These are phyloP conservation scores for Hypoxylon sp. DNA, from an alignment of 2,329 filamentous ascomycete genomes.

Conservation along the genomic window DNA sequence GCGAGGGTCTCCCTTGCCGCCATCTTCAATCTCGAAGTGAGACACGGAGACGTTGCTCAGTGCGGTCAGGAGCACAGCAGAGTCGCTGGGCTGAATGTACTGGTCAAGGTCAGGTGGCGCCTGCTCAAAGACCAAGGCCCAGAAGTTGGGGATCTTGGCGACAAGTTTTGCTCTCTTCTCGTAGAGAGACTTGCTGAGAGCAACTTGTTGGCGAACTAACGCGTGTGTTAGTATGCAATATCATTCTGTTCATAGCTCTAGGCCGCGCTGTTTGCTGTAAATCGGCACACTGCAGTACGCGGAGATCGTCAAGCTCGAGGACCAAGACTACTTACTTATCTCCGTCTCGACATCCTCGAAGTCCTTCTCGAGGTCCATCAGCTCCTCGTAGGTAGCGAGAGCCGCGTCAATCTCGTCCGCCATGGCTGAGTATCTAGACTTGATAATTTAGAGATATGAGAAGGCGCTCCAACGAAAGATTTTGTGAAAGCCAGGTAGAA, in stretches of 20 bases:
- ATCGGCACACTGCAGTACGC: slow-evolving; percentile 13
- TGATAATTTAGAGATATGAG: background rate
- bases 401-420: slow-evolving; percentile 35
- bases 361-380: slow-evolving; percentile 83
- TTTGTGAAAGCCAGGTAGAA: background rate
- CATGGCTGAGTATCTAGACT: slow-evolving; percentile 34
- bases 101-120: slow-evolving; percentile 87
- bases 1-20: slow-evolving; percentile 78
- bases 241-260: background rate
- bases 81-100: slow-evolving; percentile 86
- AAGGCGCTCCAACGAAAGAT: background rate
- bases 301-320: background rate
- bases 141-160: slow-evolving; percentile 85
- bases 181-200: slow-evolving; percentile 78
- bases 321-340: slow-evolving; percentile 72
- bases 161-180: slow-evolving; percentile 79
- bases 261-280: background rate
- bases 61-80: slow-evolving; percentile 75
- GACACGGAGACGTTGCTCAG: slow-evolving; percentile 79
- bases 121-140: slow-evolving; percentile 92
- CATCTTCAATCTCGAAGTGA: slow-evolving; percentile 80
- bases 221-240: slow-evolving; percentile 28
- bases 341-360: slow-evolving; percentile 87
- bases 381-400: slow-evolving; percentile 76
- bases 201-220: slow-evolving; percentile 78